Conservation (phyloP, 2,329 filamentous ascomycete genomes). For the Ophiocordyceps robertsii region DNA sequence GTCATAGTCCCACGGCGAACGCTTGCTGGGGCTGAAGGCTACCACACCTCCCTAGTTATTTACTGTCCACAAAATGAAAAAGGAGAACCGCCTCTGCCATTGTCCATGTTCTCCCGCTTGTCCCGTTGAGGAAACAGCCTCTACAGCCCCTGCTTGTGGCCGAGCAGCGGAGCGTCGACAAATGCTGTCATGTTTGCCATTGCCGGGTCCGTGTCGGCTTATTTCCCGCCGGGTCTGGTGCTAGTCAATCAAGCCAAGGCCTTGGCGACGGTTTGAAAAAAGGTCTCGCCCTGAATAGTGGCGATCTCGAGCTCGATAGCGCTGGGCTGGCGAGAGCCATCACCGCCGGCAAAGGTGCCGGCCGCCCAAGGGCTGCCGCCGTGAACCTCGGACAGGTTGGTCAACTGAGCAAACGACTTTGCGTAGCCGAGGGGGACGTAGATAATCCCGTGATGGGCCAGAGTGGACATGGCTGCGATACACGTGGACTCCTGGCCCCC, state of each 20-base stretch:
- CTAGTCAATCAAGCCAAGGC: constrained; percentile 68
- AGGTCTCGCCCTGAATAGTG: constrained; percentile 67
- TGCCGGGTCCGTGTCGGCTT: neutral
- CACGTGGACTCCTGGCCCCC: constrained; percentile 90
- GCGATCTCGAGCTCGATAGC: constrained; percentile 68
- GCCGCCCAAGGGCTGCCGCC: constrained; percentile 89
- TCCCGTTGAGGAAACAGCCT: too few species aligned
- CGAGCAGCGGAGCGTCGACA: neutral
- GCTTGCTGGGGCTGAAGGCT: too few species aligned
- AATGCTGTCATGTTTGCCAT: neutral
- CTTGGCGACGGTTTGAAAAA: constrained; percentile 68
- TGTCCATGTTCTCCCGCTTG: too few species aligned
- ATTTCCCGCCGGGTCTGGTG: constrained; percentile 2
- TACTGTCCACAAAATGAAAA: too few species aligned
- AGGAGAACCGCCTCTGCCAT: too few species aligned
- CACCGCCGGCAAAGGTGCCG: constrained; percentile 67
- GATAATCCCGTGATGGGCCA: constrained; percentile 88
- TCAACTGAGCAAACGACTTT: constrained; percentile 56
- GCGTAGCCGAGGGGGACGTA: constrained; percentile 94
- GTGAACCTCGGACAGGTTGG: constrained; percentile 65
- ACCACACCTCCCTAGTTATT: too few species aligned
- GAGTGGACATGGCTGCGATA: constrained; percentile 67
- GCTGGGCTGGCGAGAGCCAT: constrained; percentile 75
- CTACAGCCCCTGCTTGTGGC: too few species aligned
- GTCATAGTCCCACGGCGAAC: too few species aligned